These are phyloP conservation scores for Lactifluus piperatus DNA, from an alignment of 768 basidiomycete species.

Conservation along the genomic window DNA sequence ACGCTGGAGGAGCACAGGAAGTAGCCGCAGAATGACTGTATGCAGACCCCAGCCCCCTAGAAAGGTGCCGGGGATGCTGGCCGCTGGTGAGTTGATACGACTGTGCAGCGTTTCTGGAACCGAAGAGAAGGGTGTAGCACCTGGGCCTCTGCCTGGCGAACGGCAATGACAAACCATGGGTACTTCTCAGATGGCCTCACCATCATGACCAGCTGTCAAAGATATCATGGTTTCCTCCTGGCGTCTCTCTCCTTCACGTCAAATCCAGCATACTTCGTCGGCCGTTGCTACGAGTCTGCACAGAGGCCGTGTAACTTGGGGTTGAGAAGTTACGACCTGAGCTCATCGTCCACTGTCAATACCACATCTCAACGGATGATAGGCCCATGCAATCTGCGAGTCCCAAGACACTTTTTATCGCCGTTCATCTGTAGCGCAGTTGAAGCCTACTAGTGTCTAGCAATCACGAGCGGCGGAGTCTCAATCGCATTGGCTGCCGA, in stretches of 20 bases:
- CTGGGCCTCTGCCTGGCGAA: neutral
- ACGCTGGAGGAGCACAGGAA: slow-evolving; percentile 42
- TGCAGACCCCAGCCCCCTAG: slow-evolving; percentile 30
- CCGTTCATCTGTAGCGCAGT: slow-evolving; percentile 46
- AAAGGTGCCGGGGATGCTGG: slow-evolving; percentile 33
- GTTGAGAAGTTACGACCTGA: slow-evolving; percentile 53
- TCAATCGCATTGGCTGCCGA: slow-evolving; percentile 50
- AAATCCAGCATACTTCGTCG: too few species aligned
- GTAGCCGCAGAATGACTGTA: slow-evolving; percentile 37
- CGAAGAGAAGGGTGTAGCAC: slow-evolving; percentile 30
- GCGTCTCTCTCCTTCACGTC: too few species aligned
- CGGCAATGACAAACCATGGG: slow-evolving; percentile 19
- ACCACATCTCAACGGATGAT: slow-evolving; percentile 60
- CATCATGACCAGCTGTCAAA: too few species aligned
- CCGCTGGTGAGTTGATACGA: slow-evolving; percentile 22
- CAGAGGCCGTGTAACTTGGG: slow-evolving; percentile 64
- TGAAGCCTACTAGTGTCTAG: slow-evolving; percentile 57
- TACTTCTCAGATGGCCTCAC: slow-evolving; percentile 48
- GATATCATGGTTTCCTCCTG: too few species aligned
- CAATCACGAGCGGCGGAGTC: slow-evolving; percentile 56
- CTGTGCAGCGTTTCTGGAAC: slow-evolving; percentile 31
- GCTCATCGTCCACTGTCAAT: slow-evolving; percentile 43
- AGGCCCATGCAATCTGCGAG: slow-evolving; percentile 50
- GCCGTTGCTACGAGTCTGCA: too few species aligned
- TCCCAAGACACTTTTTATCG: slow-evolving; percentile 44